Percentiles rank a stretch among this genome's conserved stretches.
Conservation (phyloP, 2,329 filamentous ascomycete species). For the Penicillium nordicum region DNA sequence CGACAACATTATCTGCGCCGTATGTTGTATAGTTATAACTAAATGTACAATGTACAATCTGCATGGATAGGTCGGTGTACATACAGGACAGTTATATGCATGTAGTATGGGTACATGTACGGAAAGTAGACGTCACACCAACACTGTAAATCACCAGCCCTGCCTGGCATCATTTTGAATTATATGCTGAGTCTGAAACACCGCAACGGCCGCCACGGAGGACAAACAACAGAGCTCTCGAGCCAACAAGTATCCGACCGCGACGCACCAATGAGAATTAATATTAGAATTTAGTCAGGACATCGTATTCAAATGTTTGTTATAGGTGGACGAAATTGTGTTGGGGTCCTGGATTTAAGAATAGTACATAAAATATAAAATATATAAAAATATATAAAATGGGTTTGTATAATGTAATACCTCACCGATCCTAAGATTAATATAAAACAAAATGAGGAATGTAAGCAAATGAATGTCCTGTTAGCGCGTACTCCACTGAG, state of each 20-base stretch:
- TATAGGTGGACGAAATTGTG: background rate
- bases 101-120: background rate
- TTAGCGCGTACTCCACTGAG: constrained; percentile 4
- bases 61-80: background rate
- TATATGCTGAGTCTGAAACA: constrained; percentile 3
- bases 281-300: background rate
- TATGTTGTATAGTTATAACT: background rate
- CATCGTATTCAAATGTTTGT: background rate
- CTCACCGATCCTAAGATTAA: no score
- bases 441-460: background rate
- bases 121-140: background rate
- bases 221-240: background rate
- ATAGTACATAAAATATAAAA: background rate
- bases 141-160: background rate
- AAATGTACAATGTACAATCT: background rate
- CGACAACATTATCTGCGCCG: background rate
- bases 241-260: constrained; percentile 1
- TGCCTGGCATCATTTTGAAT: background rate
- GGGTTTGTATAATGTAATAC: no score
- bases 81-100: background rate
- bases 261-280: constrained; percentile 1
- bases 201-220: background rate
- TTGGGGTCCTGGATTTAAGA: background rate
- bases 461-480: background rate
- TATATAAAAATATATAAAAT: no score